Evolutionary conservation across 768 basidiomycete genomes (phyloP).

Genomic region (Suillus fuscotomentosus): DNA sequence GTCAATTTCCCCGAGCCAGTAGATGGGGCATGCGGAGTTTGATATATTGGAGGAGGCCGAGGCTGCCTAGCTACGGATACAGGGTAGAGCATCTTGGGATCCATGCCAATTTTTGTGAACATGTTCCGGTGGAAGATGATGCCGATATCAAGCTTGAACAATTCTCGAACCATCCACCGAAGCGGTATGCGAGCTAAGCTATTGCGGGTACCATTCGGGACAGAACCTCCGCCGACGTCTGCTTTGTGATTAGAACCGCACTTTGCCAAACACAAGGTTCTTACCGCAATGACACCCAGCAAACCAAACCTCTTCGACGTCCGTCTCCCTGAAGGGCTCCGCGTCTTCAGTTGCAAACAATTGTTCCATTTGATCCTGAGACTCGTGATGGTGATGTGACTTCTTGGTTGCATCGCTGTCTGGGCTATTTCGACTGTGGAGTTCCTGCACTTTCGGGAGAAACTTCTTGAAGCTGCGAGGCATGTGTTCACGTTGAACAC

Average conservation of each 20-base stretch:
- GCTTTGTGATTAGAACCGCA: neutral
- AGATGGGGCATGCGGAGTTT: slow-evolving; percentile 17
- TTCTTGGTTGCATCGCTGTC: slow-evolving; percentile 4
- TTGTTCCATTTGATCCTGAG: slow-evolving; percentile 39
- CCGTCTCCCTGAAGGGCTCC: slow-evolving; percentile 35
- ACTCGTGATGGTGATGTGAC: slow-evolving; percentile 5
- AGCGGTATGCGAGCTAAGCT: slow-evolving; percentile 69
- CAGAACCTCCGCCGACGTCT: slow-evolving; percentile 79
- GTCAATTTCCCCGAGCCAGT: slow-evolving; percentile 12
- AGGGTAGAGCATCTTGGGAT: slow-evolving; percentile 46
- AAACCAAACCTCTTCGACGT: slow-evolving; percentile 82
- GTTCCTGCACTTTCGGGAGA: slow-evolving; percentile 14
- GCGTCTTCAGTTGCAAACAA: slow-evolving; percentile 32
- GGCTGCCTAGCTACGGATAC: neutral
- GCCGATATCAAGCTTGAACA: slow-evolving; percentile 53
- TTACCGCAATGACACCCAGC: slow-evolving; percentile 70
- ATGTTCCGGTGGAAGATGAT: slow-evolving; percentile 54
- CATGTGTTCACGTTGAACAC: slow-evolving; percentile 52
- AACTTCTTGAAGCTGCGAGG: slow-evolving; percentile 32
- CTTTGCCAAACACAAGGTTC: slow-evolving; percentile 13
- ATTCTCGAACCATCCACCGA: slow-evolving; percentile 76
- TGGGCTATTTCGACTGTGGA: neutral
- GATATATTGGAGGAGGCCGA: slow-evolving; percentile 38
- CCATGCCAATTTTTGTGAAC: slow-evolving; percentile 44
- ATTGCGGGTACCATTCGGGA: slow-evolving; percentile 52